Conservation (phyloP, 352 stramenopile genomes). For the Phytophthora vignae region DNA sequence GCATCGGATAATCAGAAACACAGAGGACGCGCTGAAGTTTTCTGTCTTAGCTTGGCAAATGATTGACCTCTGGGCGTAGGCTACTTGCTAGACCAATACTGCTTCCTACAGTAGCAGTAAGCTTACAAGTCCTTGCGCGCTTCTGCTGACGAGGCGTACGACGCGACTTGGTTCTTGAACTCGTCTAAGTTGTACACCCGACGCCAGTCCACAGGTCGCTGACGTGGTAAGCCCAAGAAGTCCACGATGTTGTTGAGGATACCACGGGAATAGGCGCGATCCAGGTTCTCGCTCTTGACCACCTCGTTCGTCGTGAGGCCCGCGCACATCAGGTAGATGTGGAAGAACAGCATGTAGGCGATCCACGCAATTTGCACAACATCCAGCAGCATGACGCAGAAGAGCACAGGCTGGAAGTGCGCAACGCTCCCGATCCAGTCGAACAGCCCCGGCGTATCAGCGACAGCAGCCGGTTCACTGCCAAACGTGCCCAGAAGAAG, state of each 20-base stretch:
- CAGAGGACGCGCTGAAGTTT: not conserved
- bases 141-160: conserved; percentile 6
- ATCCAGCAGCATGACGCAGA: conserved; percentile 60
- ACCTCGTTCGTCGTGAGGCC: conserved; percentile 84
- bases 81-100: not conserved
- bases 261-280: conserved; percentile 66
- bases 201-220: conserved; percentile 60
- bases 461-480: conserved; percentile 5
- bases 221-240: conserved; percentile 58
- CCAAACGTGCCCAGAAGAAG: conserved; percentile 1
- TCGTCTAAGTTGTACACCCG: conserved; percentile 66
- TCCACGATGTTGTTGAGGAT: conserved; percentile 64
- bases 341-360: conserved; percentile 74
- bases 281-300: conserved; percentile 70
- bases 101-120: not conserved
- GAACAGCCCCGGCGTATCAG: conserved; percentile 22
- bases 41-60: no score
- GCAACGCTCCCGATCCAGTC: conserved; percentile 60
- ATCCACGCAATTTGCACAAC: conserved; percentile 77
- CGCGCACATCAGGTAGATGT: conserved; percentile 65
- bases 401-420: conserved; percentile 69
- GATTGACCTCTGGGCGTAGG: no score
- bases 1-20: conserved; percentile 41
- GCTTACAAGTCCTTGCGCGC: conserved; percentile 31
- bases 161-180: conserved; percentile 39